Evolutionary conservation across 2,329 filamentous ascomycete species (phyloP).

Genomic region (Aureobasidium sp.): DNA sequence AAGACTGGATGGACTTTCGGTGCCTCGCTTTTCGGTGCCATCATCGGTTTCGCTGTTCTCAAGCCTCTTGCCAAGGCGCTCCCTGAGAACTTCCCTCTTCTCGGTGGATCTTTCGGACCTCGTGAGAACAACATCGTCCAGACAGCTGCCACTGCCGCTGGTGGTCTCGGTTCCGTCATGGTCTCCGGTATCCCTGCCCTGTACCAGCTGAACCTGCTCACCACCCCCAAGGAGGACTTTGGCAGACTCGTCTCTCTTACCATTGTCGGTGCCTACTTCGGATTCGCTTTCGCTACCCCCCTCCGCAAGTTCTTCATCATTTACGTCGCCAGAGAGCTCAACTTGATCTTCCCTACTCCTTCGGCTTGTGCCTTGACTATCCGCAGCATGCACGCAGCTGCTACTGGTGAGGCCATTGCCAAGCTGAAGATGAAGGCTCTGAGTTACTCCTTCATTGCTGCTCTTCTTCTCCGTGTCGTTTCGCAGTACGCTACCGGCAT

Average conservation of each 20-base stretch:
- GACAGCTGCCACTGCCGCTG: slow-evolving; percentile 49
- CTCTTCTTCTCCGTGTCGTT: slow-evolving; percentile 44
- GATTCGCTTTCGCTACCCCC: slow-evolving; percentile 55
- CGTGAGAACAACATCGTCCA: slow-evolving; percentile 54
- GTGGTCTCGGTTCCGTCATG: slow-evolving; percentile 48
- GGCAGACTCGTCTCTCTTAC: slow-evolving; percentile 51
- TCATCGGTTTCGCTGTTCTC: slow-evolving; percentile 45
- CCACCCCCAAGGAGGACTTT: slow-evolving; percentile 46
- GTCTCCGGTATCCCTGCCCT: slow-evolving; percentile 51
- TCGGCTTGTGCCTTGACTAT: slow-evolving; percentile 54
- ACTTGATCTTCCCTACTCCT: slow-evolving; percentile 49
- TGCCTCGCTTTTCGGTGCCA: slow-evolving; percentile 33
- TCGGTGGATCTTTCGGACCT: slow-evolving; percentile 48
- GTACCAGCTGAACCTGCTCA: slow-evolving; percentile 46
- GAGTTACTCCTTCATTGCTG: slow-evolving; percentile 39
- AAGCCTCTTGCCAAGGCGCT: slow-evolving; percentile 19
- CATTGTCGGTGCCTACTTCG: slow-evolving; percentile 53
- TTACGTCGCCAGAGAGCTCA: slow-evolving; percentile 50
- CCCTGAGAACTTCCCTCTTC: slow-evolving; percentile 33
- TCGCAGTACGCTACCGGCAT: slow-evolving; percentile 52
- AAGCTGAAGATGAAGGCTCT: slow-evolving; percentile 49
- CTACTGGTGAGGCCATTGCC: slow-evolving; percentile 41
- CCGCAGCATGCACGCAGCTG: slow-evolving; percentile 50
- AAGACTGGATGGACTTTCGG: slow-evolving; percentile 35
- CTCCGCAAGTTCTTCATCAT: slow-evolving; percentile 17